phyloP scores from a whole-genome alignment of 805 yeast genomes.

The Lachancea meyersii region DNA sequence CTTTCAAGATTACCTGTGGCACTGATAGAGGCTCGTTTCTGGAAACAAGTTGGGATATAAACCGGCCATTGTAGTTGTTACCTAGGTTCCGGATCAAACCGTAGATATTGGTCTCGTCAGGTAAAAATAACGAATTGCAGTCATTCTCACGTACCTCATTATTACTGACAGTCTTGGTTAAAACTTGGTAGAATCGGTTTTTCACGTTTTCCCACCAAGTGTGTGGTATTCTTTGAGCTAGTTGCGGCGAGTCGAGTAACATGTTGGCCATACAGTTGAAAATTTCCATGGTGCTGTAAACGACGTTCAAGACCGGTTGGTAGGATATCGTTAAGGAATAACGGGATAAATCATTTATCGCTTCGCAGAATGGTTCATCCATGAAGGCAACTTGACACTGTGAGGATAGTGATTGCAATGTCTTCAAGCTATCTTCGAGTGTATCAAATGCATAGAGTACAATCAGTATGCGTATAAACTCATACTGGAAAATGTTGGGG shows the following conservation, averaged over 20 bases:
- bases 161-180: slow-evolving; percentile 15
- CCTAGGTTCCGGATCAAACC: slow-evolving; percentile 29
- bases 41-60: slow-evolving; percentile 20
- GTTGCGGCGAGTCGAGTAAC: slow-evolving; percentile 5
- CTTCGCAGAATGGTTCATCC: slow-evolving; percentile 15
- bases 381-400: slow-evolving; percentile 17
- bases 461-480: slow-evolving; percentile 45
- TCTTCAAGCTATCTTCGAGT: slow-evolving; percentile 41
- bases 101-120: slow-evolving; percentile 8
- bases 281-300: slow-evolving; percentile 49
- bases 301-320: slow-evolving; percentile 47
- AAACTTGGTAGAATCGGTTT: slow-evolving; percentile 20
- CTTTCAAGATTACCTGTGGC: slow-evolving; percentile 27
- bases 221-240: not conserved
- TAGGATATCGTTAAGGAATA: slow-evolving; percentile 41
- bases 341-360: slow-evolving; percentile 31
- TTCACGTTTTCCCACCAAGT: slow-evolving; percentile 28
- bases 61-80: slow-evolving; percentile 19
- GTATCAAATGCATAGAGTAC: slow-evolving; percentile 50
- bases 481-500: slow-evolving; percentile 38
- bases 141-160: not conserved
- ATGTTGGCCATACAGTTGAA: slow-evolving; percentile 38
- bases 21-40: slow-evolving; percentile 17
- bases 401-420: slow-evolving; percentile 19
- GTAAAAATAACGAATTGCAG: not conserved